Evolutionary conservation across 1,284 basidiomycete genomes (phyloP).

Genomic region (Ganoderma sp.): DNA sequence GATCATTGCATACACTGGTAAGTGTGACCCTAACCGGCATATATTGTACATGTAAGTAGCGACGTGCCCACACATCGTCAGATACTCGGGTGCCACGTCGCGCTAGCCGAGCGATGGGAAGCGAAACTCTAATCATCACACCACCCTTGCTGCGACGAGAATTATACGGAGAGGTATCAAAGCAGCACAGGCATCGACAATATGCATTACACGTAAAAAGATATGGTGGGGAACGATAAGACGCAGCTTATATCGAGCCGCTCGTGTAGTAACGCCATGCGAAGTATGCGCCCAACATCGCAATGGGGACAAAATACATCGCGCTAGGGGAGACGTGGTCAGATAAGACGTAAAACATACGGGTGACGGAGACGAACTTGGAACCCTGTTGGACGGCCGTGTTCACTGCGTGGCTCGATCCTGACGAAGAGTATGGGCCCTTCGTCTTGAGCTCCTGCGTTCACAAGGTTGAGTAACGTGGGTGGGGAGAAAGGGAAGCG

Average conservation of each 20-base stretch:
- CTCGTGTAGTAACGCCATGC: slow-evolving; percentile 76
- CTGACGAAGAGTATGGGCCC: slow-evolving; percentile 43
- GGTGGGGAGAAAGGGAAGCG: background rate
- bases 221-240: slow-evolving; percentile 12
- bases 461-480: background rate
- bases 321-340: slow-evolving; percentile 47
- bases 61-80: background rate
- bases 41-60: background rate
- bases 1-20: background rate
- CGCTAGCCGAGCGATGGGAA: background rate
- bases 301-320: slow-evolving; percentile 83
- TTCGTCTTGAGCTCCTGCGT: slow-evolving; percentile 56
- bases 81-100: background rate
- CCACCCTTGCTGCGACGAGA: background rate
- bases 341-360: slow-evolving; percentile 10
- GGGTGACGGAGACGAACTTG: slow-evolving; percentile 54
- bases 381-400: slow-evolving; percentile 69
- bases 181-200: slow-evolving; percentile 16
- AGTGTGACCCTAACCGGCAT: background rate
- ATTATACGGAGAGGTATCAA: slow-evolving; percentile 24
- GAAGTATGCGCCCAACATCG: slow-evolving; percentile 78
- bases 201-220: background rate
- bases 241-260: slow-evolving; percentile 43
- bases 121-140: background rate
- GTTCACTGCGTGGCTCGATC: slow-evolving; percentile 46